These are phyloP conservation scores for Leishmania braziliensis DNA, from an alignment of 208 protist genomes.

Conservation along the genomic window DNA sequence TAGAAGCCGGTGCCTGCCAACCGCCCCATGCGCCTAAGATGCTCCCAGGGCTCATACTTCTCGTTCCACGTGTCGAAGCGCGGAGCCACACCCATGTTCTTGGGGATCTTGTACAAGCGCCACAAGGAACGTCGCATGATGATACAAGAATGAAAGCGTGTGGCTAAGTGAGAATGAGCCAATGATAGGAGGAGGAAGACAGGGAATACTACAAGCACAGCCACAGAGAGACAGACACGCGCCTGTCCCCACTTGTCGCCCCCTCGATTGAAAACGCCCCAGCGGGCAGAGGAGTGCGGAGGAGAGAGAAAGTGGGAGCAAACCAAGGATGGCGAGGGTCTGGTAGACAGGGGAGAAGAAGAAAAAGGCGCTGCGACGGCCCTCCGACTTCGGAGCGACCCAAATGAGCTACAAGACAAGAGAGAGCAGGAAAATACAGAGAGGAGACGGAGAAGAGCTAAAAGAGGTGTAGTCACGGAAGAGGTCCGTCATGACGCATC, in stretches of 20 bases:
- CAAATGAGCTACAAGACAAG: background rate
- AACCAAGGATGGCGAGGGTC: background rate
- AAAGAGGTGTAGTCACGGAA: background rate
- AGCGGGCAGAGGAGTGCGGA: background rate
- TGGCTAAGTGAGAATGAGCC: background rate
- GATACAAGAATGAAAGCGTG: background rate
- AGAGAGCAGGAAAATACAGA: background rate
- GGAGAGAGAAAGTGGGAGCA: background rate
- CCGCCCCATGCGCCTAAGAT: conserved; percentile 89
- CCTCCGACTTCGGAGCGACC: background rate
- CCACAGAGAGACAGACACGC: background rate
- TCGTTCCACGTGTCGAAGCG: conserved; percentile 91
- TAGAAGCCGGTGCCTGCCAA: conserved; percentile 91
- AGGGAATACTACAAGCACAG: background rate
- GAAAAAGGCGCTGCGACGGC: background rate
- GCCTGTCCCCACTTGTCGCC: background rate
- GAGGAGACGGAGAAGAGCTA: background rate
- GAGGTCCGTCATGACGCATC: background rate
- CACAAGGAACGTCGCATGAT: conserved; percentile 46
- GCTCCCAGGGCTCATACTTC: conserved; percentile 91
- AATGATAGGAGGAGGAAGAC: background rate
- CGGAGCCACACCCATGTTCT: conserved; percentile 89
- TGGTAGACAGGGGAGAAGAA: background rate
- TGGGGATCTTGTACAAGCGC: conserved; percentile 75
- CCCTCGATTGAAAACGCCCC: background rate